These are phyloP conservation scores for Artemisia annua DNA, from an alignment of 129 eudicot genomes.

Conservation along the genomic window DNA sequence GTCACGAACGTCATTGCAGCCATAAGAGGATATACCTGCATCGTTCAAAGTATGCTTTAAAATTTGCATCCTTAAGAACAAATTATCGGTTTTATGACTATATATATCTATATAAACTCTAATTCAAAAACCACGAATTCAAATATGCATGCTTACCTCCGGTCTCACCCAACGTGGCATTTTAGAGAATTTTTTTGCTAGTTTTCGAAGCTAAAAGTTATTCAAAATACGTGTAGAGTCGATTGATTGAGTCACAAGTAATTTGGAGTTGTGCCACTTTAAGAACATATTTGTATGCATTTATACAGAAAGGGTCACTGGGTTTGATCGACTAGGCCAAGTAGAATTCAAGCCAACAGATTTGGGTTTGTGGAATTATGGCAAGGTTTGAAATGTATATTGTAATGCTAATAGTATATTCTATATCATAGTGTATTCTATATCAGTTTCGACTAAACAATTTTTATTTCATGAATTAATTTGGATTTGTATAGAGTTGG, in stretches of 20 bases:
- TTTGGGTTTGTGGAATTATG: conserved; percentile 11
- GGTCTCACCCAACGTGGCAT: conserved; percentile 94
- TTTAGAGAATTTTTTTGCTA: conserved; percentile 1
- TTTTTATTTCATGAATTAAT: too few relatives aligned
- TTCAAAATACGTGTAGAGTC: neutral
- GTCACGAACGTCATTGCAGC: conserved; percentile 93
- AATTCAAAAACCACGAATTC: too few relatives aligned
- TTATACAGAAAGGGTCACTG: conserved; percentile 23
- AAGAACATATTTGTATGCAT: conserved; percentile 6
- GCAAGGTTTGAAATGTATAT: neutral
- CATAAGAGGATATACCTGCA: conserved; percentile 85
- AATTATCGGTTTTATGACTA: too few relatives aligned
- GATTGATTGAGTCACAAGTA: conserved; percentile 9
- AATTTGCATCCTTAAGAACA: neutral
- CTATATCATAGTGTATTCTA: too few relatives aligned
- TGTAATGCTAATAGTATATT: neutral
- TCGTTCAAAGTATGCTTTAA: neutral
- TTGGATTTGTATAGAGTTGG: too few relatives aligned
- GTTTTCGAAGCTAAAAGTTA: neutral
- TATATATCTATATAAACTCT: too few relatives aligned
- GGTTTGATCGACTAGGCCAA: conserved; percentile 33
- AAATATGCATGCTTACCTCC: conserved; percentile 48
- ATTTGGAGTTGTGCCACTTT: conserved; percentile 10
- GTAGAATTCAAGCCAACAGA: conserved; percentile 32
- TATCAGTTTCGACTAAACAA: too few relatives aligned